A percentile compares a stretch with the other conserved stretches of the same genome.
These are phyloP conservation scores for Prinsepia uniflora DNA, from an alignment of 306 rosid genomes.

Conservation along the genomic window DNA sequence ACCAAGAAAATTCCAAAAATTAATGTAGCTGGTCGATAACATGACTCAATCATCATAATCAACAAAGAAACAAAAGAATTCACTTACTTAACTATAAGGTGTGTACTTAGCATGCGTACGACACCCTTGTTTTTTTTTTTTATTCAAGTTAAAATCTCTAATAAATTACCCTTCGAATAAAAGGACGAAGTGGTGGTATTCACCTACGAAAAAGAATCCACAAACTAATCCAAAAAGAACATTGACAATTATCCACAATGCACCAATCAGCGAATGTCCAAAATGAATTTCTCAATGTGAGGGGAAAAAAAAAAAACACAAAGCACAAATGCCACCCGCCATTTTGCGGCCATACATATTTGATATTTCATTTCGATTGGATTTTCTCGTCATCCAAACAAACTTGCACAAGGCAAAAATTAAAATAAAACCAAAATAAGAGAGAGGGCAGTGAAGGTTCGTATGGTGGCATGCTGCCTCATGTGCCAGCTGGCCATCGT, in stretches of 20 bases:
- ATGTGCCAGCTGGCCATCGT: conserved; percentile 56
- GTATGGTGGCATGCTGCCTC: conserved; percentile 53
- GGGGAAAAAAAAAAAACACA: neutral
- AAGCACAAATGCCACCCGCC: conserved; percentile 21
- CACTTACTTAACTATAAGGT: too few relatives aligned
- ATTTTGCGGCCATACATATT: conserved; percentile 16
- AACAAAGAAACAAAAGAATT: too few relatives aligned
- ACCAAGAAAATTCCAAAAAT: neutral
- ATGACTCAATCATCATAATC: too few relatives aligned
- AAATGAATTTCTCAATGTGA: neutral
- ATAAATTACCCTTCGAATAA: too few relatives aligned
- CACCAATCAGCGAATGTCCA: too few relatives aligned
- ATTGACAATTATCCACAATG: conserved; percentile 1
- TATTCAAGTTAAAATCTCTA: too few relatives aligned
- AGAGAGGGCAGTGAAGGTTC: neutral
- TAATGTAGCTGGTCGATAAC: too few relatives aligned
- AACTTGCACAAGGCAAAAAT: neutral
- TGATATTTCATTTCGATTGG: conserved; percentile 13
- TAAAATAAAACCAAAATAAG: neutral
- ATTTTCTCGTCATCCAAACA: conserved; percentile 36
- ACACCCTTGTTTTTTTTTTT: too few relatives aligned
- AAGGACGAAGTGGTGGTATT: too few relatives aligned
- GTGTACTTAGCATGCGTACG: too few relatives aligned
- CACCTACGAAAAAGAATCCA: too few relatives aligned
- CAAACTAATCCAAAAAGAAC: neutral